Base-by-base conservation (phyloP, 164 flowering plant species). In the Buxus sempervirens region DNA sequence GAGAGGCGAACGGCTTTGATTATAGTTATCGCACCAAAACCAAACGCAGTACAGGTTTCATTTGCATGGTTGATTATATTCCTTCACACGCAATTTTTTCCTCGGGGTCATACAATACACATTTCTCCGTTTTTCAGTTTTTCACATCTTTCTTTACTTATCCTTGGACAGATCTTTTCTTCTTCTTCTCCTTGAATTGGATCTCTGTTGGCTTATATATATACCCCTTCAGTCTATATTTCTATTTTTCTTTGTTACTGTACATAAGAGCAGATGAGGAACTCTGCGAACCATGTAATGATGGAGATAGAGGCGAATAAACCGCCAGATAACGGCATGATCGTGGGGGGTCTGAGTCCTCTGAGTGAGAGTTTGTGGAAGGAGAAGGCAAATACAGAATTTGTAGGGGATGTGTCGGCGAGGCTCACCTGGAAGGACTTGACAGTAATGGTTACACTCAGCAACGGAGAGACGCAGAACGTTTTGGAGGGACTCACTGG, bases 351-450 rank as follows among this genome's bases (percentile, higher is more conserved):
- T 0, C 66, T 92, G 67, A 88, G 92, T 65, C 96, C 98, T 18
- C 76, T 93, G 49, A 93, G 98, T 61, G 98, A 90, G 80, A 83
- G 86, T 0, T 62, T 90, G 16, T 93, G 96, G 96, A 85, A 78
- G 67, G 96, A 93, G 61, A 86, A 76, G 71, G 72, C 81, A 0
- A 67, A 70, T 36, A 79, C 83, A 0, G 92, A 86, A 23, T 64
- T 83, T n/a, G 72, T 83, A 0, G 98, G 93, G 1, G 98, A 90
- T 63, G 93, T 86, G 18, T 89, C 96, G 7, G 96, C 98, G 0
- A 79, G 91, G 77, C 84, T 93, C 1, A 85, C 95, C 0, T 93
- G 98, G 98, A 82, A 88, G 74, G 98, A 93, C 72, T 82, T 93
- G 56, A 90, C 96, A 0, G 98, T 93, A 21, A 83, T 76, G 78